Evolutionary conservation across 2,329 filamentous ascomycete species (phyloP).

Genomic region (Eutypella sp.): DNA sequence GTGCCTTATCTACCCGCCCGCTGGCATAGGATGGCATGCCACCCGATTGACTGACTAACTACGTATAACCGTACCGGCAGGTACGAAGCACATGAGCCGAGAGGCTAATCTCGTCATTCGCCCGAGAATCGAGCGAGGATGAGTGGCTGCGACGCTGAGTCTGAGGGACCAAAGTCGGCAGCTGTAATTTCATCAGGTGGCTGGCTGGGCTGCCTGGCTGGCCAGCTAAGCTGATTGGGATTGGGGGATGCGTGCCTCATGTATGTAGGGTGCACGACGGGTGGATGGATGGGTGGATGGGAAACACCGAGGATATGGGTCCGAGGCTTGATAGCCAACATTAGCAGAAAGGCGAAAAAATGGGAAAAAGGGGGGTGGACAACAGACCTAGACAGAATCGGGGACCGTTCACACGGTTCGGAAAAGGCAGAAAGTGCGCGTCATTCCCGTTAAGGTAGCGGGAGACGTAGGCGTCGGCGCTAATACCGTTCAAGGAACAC

Average conservation of each 20-base stretch:
- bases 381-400: constrained; percentile 13
- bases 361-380: constrained; percentile 12
- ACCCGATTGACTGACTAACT: no score
- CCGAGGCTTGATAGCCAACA: constrained; percentile 11
- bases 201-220: no score
- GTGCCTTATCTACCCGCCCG: background rate
- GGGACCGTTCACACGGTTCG: constrained; percentile 5
- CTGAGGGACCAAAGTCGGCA: no score
- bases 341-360: constrained; percentile 6
- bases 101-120: constrained; percentile 21
- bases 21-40: no score
- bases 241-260: no score
- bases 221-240: no score
- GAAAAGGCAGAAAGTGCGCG: background rate
- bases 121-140: constrained; percentile 23
- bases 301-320: constrained; percentile 27
- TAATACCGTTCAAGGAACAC: constrained; percentile 18
- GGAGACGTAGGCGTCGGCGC: constrained; percentile 8
- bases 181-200: no score
- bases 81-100: constrained; percentile 10
- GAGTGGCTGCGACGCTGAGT: no score
- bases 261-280: no score
- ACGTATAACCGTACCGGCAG: background rate
- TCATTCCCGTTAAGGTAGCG: constrained; percentile 20
- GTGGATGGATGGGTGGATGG: background rate